These are phyloP conservation scores for Fusarium cicatricum DNA, from an alignment of 2,329 filamentous ascomycete genomes.

Conservation along the genomic window DNA sequence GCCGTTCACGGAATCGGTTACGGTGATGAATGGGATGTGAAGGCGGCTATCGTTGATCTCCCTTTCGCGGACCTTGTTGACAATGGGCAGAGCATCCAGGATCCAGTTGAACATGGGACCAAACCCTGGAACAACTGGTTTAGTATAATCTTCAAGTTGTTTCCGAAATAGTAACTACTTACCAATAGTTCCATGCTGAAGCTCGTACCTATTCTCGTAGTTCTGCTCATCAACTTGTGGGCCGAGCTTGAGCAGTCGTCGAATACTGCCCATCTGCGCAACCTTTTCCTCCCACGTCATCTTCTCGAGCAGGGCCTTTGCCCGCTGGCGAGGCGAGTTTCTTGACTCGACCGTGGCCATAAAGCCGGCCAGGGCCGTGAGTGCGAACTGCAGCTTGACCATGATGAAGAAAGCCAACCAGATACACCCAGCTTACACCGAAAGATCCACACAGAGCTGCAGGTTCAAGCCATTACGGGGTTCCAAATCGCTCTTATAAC, in stretches of 20 bases:
- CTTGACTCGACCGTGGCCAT: constrained; percentile 4
- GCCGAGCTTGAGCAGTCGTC: constrained; percentile 21
- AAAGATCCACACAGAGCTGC: not conserved
- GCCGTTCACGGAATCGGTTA: constrained; percentile 41
- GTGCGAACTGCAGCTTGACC: constrained; percentile 20
- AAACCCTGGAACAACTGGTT: constrained; percentile 29
- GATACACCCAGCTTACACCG: too few relatives aligned
- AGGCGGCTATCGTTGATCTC: constrained; percentile 27
- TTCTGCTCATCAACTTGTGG: constrained; percentile 23
- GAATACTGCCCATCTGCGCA: constrained; percentile 32
- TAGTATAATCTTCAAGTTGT: not conserved
- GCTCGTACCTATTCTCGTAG: constrained; percentile 23
- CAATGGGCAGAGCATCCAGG: constrained; percentile 38
- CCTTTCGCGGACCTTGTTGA: constrained; percentile 35
- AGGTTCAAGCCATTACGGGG: too few relatives aligned
- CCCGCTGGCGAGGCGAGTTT: constrained; percentile 18
- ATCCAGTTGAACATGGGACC: constrained; percentile 43
- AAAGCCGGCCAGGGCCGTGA: constrained; percentile 14
- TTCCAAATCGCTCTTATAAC: constrained; percentile 8
- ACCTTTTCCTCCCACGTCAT: constrained; percentile 36
- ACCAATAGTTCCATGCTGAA: constrained; percentile 34
- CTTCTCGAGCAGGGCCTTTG: constrained; percentile 23
- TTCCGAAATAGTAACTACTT: not conserved
- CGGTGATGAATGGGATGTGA: constrained; percentile 31
- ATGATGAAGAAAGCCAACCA: constrained; percentile 12